These are phyloP conservation scores for Ehretia macrophylla DNA, from an alignment of 257 asterid genomes.

Conservation along the genomic window DNA sequence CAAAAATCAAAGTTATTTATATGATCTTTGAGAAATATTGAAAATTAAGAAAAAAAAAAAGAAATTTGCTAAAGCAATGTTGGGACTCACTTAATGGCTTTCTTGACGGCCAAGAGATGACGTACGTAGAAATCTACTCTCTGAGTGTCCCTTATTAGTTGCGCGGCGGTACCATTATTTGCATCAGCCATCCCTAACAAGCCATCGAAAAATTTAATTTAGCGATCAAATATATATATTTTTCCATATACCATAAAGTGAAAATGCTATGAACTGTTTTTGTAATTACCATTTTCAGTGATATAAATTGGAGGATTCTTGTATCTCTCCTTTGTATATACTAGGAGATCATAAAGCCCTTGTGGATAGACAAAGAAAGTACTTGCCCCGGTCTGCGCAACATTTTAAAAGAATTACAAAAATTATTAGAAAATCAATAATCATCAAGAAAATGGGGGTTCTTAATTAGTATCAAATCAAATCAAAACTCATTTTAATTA, in stretches of 20 bases:
- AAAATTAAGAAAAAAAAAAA: background rate
- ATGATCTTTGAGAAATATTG: background rate
- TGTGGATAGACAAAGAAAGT: conserved; percentile 11
- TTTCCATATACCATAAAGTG: background rate
- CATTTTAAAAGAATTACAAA: too few species aligned
- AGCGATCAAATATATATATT: background rate
- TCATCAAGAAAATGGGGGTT: background rate
- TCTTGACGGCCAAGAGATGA: conserved; percentile 34
- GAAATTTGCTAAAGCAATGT: background rate
- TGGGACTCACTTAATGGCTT: conserved; percentile 41
- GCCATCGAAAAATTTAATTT: background rate
- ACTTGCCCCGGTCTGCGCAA: conserved; percentile 20
- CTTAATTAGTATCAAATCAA: too few species aligned
- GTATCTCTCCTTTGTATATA: conserved; percentile 22
- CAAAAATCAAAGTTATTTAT: background rate
- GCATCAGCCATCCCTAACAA: conserved; percentile 15
- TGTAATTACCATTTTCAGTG: conserved; percentile 24
- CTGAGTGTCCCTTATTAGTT: conserved; percentile 15
- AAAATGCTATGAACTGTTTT: background rate
- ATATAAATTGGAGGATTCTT: conserved; percentile 20
- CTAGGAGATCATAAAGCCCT: conserved; percentile 21
- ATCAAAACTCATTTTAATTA: too few species aligned
- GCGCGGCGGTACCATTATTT: background rate
- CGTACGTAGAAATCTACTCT: conserved; percentile 24
- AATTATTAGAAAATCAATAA: background rate